Percentiles rank a stretch among this genome's conserved stretches.
Evolutionary conservation across 1,139 yeast species (phyloP).

Genomic region (Pneumocystis sp.): DNA sequence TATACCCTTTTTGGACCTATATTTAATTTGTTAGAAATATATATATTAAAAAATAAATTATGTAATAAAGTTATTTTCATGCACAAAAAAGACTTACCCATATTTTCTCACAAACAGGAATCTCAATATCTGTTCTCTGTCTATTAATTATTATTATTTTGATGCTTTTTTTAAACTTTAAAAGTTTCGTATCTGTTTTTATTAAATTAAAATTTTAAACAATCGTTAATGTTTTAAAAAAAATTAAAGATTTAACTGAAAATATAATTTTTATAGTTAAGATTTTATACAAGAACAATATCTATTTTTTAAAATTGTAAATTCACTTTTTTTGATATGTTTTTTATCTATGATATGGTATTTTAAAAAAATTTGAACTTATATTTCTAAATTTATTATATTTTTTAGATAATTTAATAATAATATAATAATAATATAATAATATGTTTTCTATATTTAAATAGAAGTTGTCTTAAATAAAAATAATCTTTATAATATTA

Average conservation of each 20-base stretch:
- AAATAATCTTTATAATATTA: not conserved
- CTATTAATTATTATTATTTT: not conserved
- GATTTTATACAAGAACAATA: too few relatives aligned
- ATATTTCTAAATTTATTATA: not conserved
- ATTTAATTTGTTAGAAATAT: not conserved
- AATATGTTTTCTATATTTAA: too few relatives aligned
- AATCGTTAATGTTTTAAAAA: not conserved
- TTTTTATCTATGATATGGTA: not conserved
- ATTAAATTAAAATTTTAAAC: too few relatives aligned
- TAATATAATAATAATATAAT: not conserved
- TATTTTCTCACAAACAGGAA: not conserved
- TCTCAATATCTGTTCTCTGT: not conserved
- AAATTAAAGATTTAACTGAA: too few relatives aligned
- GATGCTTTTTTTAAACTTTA: not conserved
- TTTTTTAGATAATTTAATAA: not conserved
- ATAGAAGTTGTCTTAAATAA: not conserved
- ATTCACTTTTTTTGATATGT: not conserved
- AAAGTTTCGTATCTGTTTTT: not conserved
- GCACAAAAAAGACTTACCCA: not conserved
- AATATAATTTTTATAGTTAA: too few relatives aligned
- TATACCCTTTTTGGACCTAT: conserved; percentile 7
- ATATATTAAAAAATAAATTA: not conserved
- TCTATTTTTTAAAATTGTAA: not conserved
- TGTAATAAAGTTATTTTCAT: not conserved
- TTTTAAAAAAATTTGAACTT: not conserved